Evolutionary conservation across 257 asterid species (phyloP).

Genomic region (Rubia yunnanensis): DNA sequence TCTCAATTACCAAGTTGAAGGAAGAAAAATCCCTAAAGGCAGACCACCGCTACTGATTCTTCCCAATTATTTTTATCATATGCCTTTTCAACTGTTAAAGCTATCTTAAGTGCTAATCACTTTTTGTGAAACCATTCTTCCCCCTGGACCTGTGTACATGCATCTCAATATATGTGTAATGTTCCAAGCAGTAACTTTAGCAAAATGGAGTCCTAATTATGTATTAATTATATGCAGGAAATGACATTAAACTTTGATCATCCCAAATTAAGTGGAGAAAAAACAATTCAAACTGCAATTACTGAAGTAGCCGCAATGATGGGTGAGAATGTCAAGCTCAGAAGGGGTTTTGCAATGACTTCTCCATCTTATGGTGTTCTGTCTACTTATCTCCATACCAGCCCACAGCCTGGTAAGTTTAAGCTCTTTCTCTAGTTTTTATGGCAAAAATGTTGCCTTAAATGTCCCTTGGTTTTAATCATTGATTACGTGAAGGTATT

Average conservation of each 20-base stretch:
- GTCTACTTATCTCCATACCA: conserved; percentile 81
- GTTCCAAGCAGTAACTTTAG: conserved; percentile 9
- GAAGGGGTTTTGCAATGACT: conserved; percentile 61
- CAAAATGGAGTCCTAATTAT: neutral
- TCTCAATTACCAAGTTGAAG: neutral
- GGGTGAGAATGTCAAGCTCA: conserved; percentile 97
- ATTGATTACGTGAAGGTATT: conserved; percentile 44
- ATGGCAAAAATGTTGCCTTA: neutral
- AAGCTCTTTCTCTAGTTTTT: neutral
- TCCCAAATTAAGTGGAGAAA: conserved; percentile 81
- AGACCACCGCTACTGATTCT: neutral
- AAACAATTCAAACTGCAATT: conserved; percentile 61
- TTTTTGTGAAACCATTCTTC: neutral
- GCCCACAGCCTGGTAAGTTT: conserved; percentile 76
- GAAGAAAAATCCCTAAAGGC: neutral
- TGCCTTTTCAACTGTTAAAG: too few relatives aligned
- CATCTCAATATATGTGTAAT: conserved; percentile 16
- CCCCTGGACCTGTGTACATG: neutral
- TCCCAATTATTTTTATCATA: too few relatives aligned
- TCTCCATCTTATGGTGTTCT: conserved; percentile 66
- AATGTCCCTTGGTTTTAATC: neutral
- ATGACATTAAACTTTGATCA: conserved; percentile 60
- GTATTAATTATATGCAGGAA: conserved; percentile 34
- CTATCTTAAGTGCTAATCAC: neutral
- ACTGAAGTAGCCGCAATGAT: conserved; percentile 90